Base-by-base conservation (phyloP, 2,329 filamentous ascomycete species). In the Xylaria sp. region DNA sequence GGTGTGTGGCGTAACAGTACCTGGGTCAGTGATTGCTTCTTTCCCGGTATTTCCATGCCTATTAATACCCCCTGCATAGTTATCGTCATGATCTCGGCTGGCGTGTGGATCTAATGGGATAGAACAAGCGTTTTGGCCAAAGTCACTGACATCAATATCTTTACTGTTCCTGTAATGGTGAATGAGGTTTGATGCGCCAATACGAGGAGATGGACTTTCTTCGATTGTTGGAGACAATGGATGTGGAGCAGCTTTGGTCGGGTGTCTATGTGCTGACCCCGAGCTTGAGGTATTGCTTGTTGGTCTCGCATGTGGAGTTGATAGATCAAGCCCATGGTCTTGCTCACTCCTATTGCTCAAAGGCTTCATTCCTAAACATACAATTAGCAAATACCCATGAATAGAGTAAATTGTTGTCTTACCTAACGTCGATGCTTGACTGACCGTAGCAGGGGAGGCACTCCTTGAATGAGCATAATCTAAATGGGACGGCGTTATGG, bases 401-500 rank as follows among this genome's bases (percentile, higher is more conserved):
- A 63, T 31, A 55, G 33, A 18, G 48, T 48, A 20, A 61, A 39
- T 3, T 46, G 2, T 5, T 41, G 20, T 69, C 77, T 65, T 75
- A 80, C 79, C 72, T 18, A 70, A 58, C 6, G 66, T 65, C 36
- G 71, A 70, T 15, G 79, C 80, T 39, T 81, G 78, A 36, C 79
- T 82, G 46, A 77, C 79, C 1, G 80, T 79, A n/a, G 80, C 79
- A 8, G 82, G 79, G 7, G 82, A 83, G 18, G 68, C 74, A 33
- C 74, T 74, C 55, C 75, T 75, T 33, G 76, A 73, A 23, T 68
- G 70, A 18, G 65, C 46, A 25, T 60, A 57, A 49, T 76, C 72
- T 80, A 79, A 84, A 18, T 80, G 79, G 25, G 75, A 77, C 31
- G 83, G 81, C 23, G 78, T 80, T 59, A 76, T 78, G 10, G 82